Conservation (phyloP, 495 filamentous ascomycete genomes). For the Emericellopsis terricola region DNA sequence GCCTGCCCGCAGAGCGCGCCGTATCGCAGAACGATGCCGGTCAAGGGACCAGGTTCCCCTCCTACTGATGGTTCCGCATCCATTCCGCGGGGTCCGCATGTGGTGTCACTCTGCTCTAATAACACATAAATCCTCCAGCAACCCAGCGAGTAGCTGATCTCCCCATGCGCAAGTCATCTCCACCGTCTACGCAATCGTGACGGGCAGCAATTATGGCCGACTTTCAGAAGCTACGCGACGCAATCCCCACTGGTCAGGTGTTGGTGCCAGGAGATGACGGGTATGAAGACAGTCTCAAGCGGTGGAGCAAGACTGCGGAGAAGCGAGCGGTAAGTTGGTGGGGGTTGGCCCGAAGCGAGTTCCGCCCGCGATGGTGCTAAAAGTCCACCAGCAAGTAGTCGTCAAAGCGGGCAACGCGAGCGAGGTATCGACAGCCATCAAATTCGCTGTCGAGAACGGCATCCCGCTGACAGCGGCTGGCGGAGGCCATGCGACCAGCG, state of each 20-base stretch:
- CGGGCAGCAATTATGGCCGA: not conserved
- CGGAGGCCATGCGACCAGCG: slow-evolving; percentile 33
- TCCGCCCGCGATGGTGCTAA: not conserved
- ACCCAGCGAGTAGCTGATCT: too few species aligned
- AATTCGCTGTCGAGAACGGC: slow-evolving; percentile 22
- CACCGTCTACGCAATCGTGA: too few species aligned
- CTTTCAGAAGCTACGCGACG: slow-evolving; percentile 18
- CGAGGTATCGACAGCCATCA: slow-evolving; percentile 23
- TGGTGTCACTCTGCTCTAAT: too few species aligned
- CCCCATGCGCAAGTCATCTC: too few species aligned
- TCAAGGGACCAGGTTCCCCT: too few species aligned
- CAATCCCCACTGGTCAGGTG: not conserved
- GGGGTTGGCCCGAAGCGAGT: not conserved
- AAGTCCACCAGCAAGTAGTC: not conserved
- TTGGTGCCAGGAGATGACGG: not conserved
- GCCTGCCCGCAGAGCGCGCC: too few species aligned
- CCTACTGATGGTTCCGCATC: too few species aligned
- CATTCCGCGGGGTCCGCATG: too few species aligned
- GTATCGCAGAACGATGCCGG: too few species aligned
- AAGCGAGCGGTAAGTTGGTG: not conserved
- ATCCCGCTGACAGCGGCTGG: slow-evolving; percentile 32
- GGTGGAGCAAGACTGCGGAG: not conserved
- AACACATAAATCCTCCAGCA: too few species aligned
- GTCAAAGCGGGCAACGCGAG: not conserved
- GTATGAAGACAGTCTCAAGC: not conserved